phyloP scores from a whole-genome alignment of 2,329 filamentous ascomycete species.

The Cadophora sp. region DNA sequence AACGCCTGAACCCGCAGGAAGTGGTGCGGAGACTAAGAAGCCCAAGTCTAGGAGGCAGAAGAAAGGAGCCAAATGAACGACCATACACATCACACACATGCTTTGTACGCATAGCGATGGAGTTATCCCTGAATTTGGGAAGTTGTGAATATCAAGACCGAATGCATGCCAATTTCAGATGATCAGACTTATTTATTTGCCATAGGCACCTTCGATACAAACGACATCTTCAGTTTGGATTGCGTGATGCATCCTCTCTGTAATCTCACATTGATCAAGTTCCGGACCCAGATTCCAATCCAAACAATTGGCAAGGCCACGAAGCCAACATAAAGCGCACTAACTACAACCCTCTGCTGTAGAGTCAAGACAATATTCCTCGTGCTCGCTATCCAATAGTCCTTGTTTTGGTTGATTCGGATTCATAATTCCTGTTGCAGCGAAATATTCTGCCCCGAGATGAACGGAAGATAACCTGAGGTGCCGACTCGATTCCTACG shows the following conservation, averaged over 20 bases:
- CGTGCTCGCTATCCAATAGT: neutral
- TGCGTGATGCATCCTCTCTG: neutral
- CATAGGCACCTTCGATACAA: neutral
- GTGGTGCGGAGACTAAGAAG: slow-evolving; percentile 33
- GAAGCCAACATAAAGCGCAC: neutral
- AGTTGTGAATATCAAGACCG: neutral
- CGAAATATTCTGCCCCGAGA: neutral
- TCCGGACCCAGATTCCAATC: slow-evolving; percentile 4
- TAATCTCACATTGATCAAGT: neutral
- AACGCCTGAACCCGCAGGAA: slow-evolving; percentile 46
- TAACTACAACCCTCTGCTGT: neutral
- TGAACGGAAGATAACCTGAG: neutral
- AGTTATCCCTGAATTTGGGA: slow-evolving; percentile 4
- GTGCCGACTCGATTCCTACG: neutral
- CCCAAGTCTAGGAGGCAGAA: slow-evolving; percentile 41
- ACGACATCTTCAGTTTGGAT: neutral
- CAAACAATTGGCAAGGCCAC: neutral
- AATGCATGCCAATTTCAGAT: neutral
- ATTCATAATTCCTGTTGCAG: neutral
- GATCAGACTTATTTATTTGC: neutral
- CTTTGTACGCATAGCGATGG: slow-evolving; percentile 26
- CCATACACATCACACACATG: slow-evolving; percentile 3
- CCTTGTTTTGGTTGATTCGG: neutral
- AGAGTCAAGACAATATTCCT: neutral
- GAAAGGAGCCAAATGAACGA: slow-evolving; percentile 37